These are phyloP conservation scores for Paramecium octaurelia DNA, from an alignment of 73 alveolate genomes.

Conservation along the genomic window DNA sequence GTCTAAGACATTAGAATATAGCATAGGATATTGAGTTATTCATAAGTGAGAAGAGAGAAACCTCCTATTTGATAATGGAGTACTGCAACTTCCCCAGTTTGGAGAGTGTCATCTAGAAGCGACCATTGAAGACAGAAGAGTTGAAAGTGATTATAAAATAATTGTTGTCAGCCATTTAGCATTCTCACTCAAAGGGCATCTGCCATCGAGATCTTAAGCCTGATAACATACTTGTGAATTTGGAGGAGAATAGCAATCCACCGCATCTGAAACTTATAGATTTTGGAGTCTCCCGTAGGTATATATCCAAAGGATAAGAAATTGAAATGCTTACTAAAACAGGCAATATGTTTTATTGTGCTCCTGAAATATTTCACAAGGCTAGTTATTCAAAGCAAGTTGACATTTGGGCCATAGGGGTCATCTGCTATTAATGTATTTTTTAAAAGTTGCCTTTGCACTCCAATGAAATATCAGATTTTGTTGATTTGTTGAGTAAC, in stretches of 20 bases:
- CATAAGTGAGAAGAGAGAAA: slow-evolving; percentile 48
- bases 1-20: slow-evolving; percentile 29
- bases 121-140: neutral
- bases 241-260: neutral
- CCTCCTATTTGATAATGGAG: slow-evolving; percentile 52
- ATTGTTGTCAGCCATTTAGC: slow-evolving; percentile 22
- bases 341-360: slow-evolving; percentile 23
- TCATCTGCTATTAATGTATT: neutral
- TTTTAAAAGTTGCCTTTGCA: neutral
- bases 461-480: neutral
- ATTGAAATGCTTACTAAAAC: slow-evolving; percentile 26
- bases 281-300: slow-evolving; percentile 44
- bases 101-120: slow-evolving; percentile 6
- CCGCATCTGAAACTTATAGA: neutral
- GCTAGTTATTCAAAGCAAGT: neutral
- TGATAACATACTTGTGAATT: slow-evolving; percentile 37
- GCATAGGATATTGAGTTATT: slow-evolving; percentile 36
- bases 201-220: slow-evolving; percentile 64
- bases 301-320: neutral
- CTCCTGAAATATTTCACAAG: slow-evolving; percentile 41
- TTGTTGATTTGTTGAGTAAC: neutral
- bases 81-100: slow-evolving; percentile 39
- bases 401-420: slow-evolving; percentile 30
- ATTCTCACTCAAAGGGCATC: slow-evolving; percentile 50
- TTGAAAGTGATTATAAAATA: slow-evolving; percentile 12